These are phyloP conservation scores for Clitopilus passeckerianus DNA, from an alignment of 768 basidiomycete species.

Conservation along the genomic window DNA sequence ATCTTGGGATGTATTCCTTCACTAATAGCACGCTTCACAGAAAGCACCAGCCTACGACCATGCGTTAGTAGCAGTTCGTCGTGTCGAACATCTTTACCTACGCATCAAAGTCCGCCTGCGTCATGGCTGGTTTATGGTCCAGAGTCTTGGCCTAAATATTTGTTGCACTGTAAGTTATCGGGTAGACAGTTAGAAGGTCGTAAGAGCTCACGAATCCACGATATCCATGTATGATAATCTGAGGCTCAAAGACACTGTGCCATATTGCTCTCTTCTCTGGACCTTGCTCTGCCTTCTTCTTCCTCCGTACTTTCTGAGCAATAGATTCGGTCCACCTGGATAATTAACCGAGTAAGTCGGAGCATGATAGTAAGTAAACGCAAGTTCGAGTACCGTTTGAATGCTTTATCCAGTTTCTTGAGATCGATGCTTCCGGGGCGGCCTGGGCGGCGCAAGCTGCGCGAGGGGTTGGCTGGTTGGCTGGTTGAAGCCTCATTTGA, in stretches of 20 bases:
- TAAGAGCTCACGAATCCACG: slow-evolving; percentile 31
- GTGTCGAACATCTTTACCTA: slow-evolving; percentile 15
- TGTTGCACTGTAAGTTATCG: slow-evolving; percentile 3
- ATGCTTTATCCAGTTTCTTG: slow-evolving; percentile 74
- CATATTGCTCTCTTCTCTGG: slow-evolving; percentile 69
- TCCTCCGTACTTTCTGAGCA: slow-evolving; percentile 78
- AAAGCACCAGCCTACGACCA: slow-evolving; percentile 51
- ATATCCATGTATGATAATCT: slow-evolving; percentile 28
- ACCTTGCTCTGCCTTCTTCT: slow-evolving; percentile 65
- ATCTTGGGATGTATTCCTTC: slow-evolving; percentile 87
- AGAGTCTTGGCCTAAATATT: slow-evolving; percentile 62
- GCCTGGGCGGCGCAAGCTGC: slow-evolving; percentile 29
- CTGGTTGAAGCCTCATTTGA: slow-evolving; percentile 19
- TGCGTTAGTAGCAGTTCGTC: not conserved
- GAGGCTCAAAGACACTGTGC: slow-evolving; percentile 77
- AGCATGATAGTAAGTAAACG: not conserved
- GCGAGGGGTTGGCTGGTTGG: slow-evolving; percentile 15
- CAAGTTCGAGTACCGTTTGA: slow-evolving; percentile 53
- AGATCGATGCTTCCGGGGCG: slow-evolving; percentile 72
- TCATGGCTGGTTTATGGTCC: slow-evolving; percentile 76
- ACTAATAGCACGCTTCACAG: slow-evolving; percentile 62
- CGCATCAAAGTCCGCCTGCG: slow-evolving; percentile 66
- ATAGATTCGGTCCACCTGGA: slow-evolving; percentile 82
- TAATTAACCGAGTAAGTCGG: not conserved
- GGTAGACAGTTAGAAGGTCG: not conserved